Base-by-base conservation (phyloP, 331 rosid species). In the Erythrophleum ivorense region DNA sequence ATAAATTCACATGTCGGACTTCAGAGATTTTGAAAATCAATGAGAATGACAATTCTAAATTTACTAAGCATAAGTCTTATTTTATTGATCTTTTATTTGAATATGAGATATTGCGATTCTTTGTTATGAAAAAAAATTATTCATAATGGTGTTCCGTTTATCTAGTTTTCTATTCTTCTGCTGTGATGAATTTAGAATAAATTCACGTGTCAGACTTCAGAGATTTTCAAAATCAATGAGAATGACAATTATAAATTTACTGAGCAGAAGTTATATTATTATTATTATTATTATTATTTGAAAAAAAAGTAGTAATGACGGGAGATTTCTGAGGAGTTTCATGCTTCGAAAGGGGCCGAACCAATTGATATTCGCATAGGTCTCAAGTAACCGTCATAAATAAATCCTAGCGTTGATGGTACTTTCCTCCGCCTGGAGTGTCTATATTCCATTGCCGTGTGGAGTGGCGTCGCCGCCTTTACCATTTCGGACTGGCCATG, bases 171-270 rank as follows among this genome's bases (percentile, higher is more conserved):
- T 29, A 5, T 60, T 60, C 67, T 60, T 60, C 67, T 60, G 67
- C 67, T 0, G 24, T 86, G 95, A 91, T 70, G 97, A 89, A 7
- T 60, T 81, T 40, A 65, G 92, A 84, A 84, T 82, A 0, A 88
- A 80, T 78, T 84, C 95, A 75, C 97, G 91, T 93, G 98, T 91
- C 98, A 93, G 98, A 94, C 98, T 91, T 94, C 98, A 76, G 94
- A 89, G 97, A 83, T 87, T 87, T 78, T 83, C 6, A 7, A 60
- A 80, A 63, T 90, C 98, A 66, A 82, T 94, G 98, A 91, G 98
- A 94, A 90, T 78, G 86, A 86, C 52, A 78, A 74, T 84, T 88
- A 88, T 65, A 53, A 46, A 24, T 48, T 46, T 0, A 7, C 90
- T 88, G 97, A 88, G 94, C 95, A 62, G 83, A 79, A 64, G 8